Evolutionary conservation across 2,329 filamentous ascomycete genomes (phyloP).

Genomic region (Alternaria brassicae): DNA sequence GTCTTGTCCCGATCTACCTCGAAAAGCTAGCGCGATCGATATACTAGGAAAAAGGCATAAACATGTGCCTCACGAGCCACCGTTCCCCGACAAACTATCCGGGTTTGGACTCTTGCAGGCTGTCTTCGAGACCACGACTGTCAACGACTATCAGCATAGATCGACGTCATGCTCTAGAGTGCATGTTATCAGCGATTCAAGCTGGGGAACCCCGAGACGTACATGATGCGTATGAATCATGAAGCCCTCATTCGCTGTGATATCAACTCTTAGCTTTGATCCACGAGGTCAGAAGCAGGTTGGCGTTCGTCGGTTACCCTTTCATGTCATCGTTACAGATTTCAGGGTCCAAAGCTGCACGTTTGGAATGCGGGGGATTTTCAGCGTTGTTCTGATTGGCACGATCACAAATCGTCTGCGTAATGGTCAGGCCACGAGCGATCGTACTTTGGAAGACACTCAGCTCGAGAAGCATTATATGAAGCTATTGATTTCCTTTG

Average conservation of each 20-base stretch:
- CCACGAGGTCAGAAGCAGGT: neutral
- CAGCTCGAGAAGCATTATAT: constrained; percentile 30
- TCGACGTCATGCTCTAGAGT: constrained; percentile 9
- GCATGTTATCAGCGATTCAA: constrained; percentile 3
- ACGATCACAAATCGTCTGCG: constrained; percentile 42
- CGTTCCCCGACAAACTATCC: neutral
- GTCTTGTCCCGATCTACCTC: constrained; percentile 3
- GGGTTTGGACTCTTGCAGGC: neutral
- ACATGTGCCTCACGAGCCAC: neutral
- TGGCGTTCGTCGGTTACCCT: constrained; percentile 17
- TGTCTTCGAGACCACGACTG: constrained; percentile 11
- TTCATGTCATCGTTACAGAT: constrained; percentile 33
- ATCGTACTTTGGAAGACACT: constrained; percentile 24
- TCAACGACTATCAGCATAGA: constrained; percentile 10
- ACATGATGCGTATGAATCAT: constrained; percentile 7
- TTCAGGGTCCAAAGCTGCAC: constrained; percentile 37
- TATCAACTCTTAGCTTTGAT: constrained; percentile 1
- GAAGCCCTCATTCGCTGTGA: constrained; percentile 21
- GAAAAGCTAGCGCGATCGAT: constrained; percentile 24
- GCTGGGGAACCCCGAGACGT: neutral
- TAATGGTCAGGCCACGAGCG: constrained; percentile 42
- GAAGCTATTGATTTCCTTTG: constrained; percentile 7
- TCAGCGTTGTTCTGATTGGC: constrained; percentile 40
- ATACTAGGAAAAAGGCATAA: neutral
- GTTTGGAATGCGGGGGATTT: constrained; percentile 44